Conservation (phyloP, 768 basidiomycete genomes). For the Lactarius evosmus region DNA sequence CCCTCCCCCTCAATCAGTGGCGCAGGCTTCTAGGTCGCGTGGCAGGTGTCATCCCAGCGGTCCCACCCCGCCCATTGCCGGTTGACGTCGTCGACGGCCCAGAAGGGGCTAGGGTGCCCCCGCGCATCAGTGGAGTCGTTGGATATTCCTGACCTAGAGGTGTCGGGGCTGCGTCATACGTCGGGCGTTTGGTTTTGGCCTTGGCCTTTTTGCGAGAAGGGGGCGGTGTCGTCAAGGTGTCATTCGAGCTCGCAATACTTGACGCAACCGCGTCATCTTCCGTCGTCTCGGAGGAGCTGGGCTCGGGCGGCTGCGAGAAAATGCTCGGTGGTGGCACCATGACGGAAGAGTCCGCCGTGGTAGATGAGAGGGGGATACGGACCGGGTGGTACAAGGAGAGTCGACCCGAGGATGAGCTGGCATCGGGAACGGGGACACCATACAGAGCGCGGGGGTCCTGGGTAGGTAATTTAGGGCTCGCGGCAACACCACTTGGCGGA, state of each 20-base stretch:
- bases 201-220: slow-evolving; percentile 19
- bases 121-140: slow-evolving; percentile 15
- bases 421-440: slow-evolving; percentile 19
- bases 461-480: slow-evolving; percentile 11
- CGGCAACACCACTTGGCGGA: slow-evolving; percentile 2
- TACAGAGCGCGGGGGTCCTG: slow-evolving; percentile 10
- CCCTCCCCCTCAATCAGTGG: slow-evolving; percentile 3
- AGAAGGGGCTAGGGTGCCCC: slow-evolving; percentile 2
- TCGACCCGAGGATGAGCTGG: slow-evolving; percentile 19
- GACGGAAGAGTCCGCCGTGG: slow-evolving; percentile 16
- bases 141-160: slow-evolving; percentile 17
- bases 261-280: slow-evolving; percentile 22
- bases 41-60: slow-evolving; percentile 26
- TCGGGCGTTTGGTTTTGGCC: slow-evolving; percentile 9
- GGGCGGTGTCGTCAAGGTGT: slow-evolving; percentile 26
- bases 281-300: slow-evolving; percentile 24
- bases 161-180: slow-evolving; percentile 25
- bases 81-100: slow-evolving; percentile 12
- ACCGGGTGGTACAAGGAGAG: slow-evolving; percentile 12
- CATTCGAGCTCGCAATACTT: slow-evolving; percentile 26
- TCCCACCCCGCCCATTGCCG: neutral
- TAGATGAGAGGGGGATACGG: slow-evolving; percentile 15
- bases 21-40: slow-evolving; percentile 16
- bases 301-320: slow-evolving; percentile 20
- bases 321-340: slow-evolving; percentile 25